A percentile compares a stretch with the other conserved stretches of the same genome.
Conservation (phyloP, 352 stramenopile genomes). For the Globisporangium lucens region DNA sequence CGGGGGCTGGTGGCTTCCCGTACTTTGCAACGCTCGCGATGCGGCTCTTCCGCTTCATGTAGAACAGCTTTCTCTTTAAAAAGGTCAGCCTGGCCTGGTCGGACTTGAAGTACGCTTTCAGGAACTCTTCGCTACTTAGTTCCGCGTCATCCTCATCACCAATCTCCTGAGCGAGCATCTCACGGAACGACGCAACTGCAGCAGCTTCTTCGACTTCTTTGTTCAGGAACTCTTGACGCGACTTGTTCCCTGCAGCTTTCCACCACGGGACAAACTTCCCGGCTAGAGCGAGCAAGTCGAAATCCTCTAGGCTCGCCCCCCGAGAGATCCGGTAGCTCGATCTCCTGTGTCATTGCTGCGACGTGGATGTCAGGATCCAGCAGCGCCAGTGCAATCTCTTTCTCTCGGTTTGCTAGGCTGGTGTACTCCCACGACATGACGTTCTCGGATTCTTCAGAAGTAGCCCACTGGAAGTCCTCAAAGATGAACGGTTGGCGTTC, state of each 20-base stretch:
- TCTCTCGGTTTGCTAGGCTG: constrained; percentile 34
- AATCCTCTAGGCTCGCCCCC: constrained; percentile 31
- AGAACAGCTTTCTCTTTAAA: constrained; percentile 49
- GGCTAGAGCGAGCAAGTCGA: constrained; percentile 45
- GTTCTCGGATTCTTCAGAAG: constrained; percentile 26
- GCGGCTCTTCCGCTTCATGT: constrained; percentile 36
- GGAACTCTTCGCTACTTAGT: constrained; percentile 29
- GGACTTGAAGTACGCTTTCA: constrained; percentile 46
- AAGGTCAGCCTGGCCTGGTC: constrained; percentile 37
- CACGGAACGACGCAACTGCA: constrained; percentile 28
- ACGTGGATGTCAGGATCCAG: constrained; percentile 57
- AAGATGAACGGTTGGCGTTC: constrained; percentile 45
- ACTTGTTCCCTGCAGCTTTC: constrained; percentile 38
- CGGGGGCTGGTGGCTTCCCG: constrained; percentile 39
- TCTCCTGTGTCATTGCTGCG: constrained; percentile 47
- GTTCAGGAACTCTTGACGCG: constrained; percentile 49
- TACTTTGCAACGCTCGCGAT: constrained; percentile 39
- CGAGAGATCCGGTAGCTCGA: constrained; percentile 55
- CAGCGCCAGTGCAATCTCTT: constrained; percentile 52
- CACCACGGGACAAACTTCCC: constrained; percentile 61
- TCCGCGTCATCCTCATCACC: background rate
- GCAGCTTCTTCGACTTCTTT: constrained; percentile 47
- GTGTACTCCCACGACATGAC: constrained; percentile 39
- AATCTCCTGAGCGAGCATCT: constrained; percentile 33
- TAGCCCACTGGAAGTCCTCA: constrained; percentile 35